phyloP scores from a whole-genome alignment of 139 green algal genomes.

The Chlamydomonas schloesseri region DNA sequence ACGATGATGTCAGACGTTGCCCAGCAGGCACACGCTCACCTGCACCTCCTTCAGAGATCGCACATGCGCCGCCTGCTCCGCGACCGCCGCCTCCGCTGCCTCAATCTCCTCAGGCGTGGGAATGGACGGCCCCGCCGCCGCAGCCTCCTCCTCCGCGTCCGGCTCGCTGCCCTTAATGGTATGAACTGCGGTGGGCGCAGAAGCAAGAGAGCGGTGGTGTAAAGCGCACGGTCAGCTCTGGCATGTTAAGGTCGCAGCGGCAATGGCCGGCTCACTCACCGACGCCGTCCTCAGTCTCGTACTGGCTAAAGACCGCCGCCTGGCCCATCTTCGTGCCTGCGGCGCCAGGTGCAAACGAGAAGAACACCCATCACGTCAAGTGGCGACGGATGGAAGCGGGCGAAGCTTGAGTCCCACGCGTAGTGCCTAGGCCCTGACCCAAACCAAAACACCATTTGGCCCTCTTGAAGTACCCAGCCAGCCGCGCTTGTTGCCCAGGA shows the following conservation, averaged over 20 bases:
- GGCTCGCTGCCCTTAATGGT: neutral
- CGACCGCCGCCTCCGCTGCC: constrained; percentile 54
- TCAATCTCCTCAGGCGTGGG: constrained; percentile 51
- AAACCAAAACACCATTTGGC: too few species aligned
- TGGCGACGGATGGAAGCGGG: too few species aligned
- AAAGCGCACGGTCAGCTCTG: too few species aligned
- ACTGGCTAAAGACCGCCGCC: constrained; percentile 58
- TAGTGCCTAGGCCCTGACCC: too few species aligned
- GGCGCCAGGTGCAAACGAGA: too few species aligned
- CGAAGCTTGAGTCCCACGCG: too few species aligned
- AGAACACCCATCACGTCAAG: too few species aligned
- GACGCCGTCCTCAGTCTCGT: constrained; percentile 54
- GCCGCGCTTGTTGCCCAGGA: too few species aligned
- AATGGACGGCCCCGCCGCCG: neutral
- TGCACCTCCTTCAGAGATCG: constrained; percentile 58
- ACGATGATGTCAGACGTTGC: too few species aligned
- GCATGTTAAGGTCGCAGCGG: too few species aligned
- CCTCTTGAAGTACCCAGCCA: too few species aligned
- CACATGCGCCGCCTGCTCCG: constrained; percentile 54
- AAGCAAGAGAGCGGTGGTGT: too few species aligned
- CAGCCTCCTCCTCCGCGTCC: neutral
- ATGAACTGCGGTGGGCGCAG: neutral
- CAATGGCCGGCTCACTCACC: neutral
- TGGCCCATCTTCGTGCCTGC: constrained; percentile 56
- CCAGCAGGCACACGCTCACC: neutral